phyloP scores from a whole-genome alignment of 441 rosid species.

The Mallotus japonicus region DNA sequence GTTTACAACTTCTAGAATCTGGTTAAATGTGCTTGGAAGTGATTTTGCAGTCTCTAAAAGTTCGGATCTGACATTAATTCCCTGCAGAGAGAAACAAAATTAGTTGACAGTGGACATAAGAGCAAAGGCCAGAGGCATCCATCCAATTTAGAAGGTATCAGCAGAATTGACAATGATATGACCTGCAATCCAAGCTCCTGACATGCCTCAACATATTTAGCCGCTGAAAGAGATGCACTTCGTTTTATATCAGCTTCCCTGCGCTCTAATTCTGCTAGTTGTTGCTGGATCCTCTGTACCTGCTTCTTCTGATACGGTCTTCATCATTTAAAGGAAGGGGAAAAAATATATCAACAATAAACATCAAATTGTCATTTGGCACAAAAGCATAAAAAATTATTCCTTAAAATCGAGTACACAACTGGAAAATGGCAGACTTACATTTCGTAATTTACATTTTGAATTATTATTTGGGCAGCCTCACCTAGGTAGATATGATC shows the following conservation, averaged over 20 bases:
- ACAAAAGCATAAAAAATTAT: constrained; percentile 9
- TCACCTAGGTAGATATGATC: constrained; percentile 90
- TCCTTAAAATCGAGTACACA: constrained; percentile 14
- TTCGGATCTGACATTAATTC: constrained; percentile 82
- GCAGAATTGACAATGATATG: constrained; percentile 15
- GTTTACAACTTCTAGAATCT: constrained; percentile 72
- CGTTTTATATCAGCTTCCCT: constrained; percentile 92
- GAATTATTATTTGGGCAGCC: constrained; percentile 89
- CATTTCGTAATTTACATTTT: constrained; percentile 94
- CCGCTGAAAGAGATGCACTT: constrained; percentile 74
- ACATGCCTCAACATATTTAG: constrained; percentile 88
- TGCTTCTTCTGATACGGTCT: constrained; percentile 95
- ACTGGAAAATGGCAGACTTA: constrained; percentile 37
- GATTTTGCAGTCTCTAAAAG: constrained; percentile 89
- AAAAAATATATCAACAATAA: constrained; percentile 14
- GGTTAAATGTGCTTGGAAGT: constrained; percentile 74
- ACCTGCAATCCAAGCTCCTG: constrained; percentile 99
- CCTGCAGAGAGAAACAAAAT: constrained; percentile 44
- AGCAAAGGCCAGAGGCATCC: constrained; percentile 8
- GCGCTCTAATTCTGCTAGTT: constrained; percentile 85
- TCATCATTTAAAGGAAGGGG: constrained; percentile 23
- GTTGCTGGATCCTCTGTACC: constrained; percentile 95
- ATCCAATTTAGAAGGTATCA: constrained; percentile 19
- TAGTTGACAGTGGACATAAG: constrained; percentile 17
- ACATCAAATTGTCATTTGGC: neutral